Conservation (phyloP, 495 filamentous ascomycete species). For the Xylaria bambusicola region DNA sequence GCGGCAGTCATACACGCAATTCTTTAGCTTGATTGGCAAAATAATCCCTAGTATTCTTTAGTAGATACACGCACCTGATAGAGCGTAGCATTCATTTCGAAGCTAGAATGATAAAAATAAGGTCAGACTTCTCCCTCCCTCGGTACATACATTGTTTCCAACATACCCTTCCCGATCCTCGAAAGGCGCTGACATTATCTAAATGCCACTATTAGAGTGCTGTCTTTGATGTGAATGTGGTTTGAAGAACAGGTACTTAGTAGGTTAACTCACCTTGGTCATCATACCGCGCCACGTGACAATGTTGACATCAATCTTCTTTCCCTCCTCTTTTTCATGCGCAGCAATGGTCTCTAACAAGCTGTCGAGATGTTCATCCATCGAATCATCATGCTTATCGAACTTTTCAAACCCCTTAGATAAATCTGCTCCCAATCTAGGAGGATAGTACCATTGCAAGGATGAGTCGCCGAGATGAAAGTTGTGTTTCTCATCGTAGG, state of each 20-base stretch:
- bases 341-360: constrained; percentile 74
- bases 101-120: constrained; percentile 52
- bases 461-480: constrained; percentile 76
- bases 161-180: constrained; percentile 77
- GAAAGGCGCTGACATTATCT: constrained; percentile 87
- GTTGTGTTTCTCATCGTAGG: constrained; percentile 80
- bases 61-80: constrained; percentile 69
- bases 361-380: constrained; percentile 86
- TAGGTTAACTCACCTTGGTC: constrained; percentile 83
- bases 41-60: background rate
- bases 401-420: constrained; percentile 81
- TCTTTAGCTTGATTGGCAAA: constrained; percentile 49
- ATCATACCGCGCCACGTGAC: constrained; percentile 98
- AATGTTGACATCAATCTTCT: constrained; percentile 72
- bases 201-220: constrained; percentile 1
- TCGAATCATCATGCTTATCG: constrained; percentile 74
- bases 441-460: constrained; percentile 84
- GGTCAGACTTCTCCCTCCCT: constrained; percentile 12
- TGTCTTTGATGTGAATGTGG: background rate
- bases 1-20: constrained; percentile 65
- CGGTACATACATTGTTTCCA: constrained; percentile 1
- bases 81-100: constrained; percentile 92
- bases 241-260: background rate
- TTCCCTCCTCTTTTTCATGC: constrained; percentile 66
- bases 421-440: constrained; percentile 68